Percentiles rank a stretch among this genome's conserved stretches.
phyloP scores from a whole-genome alignment of 257 asterid genomes.

The Solanum megistacrolobum region DNA sequence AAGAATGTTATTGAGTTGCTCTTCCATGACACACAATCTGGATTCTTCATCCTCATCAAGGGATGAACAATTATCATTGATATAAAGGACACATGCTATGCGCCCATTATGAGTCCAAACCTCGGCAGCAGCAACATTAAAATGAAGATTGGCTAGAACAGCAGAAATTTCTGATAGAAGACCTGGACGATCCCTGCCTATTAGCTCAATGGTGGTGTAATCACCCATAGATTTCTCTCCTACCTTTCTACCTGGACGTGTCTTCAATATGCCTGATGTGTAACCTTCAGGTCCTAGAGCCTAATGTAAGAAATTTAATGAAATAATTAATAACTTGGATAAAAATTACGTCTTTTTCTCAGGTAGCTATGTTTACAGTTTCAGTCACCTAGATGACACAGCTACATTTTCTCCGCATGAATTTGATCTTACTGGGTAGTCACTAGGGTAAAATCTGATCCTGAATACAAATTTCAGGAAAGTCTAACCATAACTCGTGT shows the following conservation, averaged over 20 bases:
- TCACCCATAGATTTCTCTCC: conserved; percentile 64
- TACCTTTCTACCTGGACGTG: conserved; percentile 47
- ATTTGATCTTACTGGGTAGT: background rate
- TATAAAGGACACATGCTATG: conserved; percentile 81
- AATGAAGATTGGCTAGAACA: conserved; percentile 69
- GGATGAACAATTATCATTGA: conserved; percentile 50
- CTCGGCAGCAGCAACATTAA: conserved; percentile 87
- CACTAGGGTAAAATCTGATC: background rate
- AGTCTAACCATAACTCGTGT: background rate
- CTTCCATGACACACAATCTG: conserved; percentile 62
- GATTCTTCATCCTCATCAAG: conserved; percentile 54
- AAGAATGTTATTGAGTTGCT: conserved; percentile 67
- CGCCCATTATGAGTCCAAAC: conserved; percentile 94
- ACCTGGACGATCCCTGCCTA: conserved; percentile 85
- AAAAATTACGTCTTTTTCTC: background rate
- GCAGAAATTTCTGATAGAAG: conserved; percentile 85
- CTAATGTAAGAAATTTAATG: conserved; percentile 24
- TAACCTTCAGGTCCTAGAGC: conserved; percentile 82
- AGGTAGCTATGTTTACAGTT: background rate
- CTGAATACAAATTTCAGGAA: background rate
- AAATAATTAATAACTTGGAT: background rate
- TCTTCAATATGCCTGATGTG: conserved; percentile 51
- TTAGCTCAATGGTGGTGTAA: conserved; percentile 73
- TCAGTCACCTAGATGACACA: background rate
- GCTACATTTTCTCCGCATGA: background rate